Conservation (phyloP, 2,329 filamentous ascomycete genomes). For the Exophiala sp. region DNA sequence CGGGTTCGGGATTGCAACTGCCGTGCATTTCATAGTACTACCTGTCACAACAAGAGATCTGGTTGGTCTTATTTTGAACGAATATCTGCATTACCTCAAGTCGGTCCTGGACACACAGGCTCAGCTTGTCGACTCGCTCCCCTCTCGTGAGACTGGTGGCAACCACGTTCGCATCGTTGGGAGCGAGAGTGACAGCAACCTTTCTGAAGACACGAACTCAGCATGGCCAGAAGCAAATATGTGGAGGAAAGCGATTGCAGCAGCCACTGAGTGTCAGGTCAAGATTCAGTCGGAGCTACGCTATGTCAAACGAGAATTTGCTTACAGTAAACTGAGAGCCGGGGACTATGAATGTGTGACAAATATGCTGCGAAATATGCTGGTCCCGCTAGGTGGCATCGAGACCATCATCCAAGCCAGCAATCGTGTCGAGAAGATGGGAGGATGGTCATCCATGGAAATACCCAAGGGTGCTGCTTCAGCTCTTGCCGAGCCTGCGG, state of each 20-base stretch:
- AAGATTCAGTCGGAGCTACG: slow-evolving; percentile 65
- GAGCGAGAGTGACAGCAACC: slow-evolving; percentile 9
- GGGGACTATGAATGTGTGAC: slow-evolving; percentile 62
- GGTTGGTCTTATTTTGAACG: slow-evolving; percentile 60
- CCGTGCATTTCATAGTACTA: slow-evolving; percentile 62
- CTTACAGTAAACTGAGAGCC: slow-evolving; percentile 63
- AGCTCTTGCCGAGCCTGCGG: background rate
- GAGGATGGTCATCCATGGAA: slow-evolving; percentile 14
- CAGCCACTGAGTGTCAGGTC: slow-evolving; percentile 57
- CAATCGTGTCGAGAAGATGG: slow-evolving; percentile 15
- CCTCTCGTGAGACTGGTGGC: slow-evolving; percentile 38
- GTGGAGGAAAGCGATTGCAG: slow-evolving; percentile 41
- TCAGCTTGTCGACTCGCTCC: slow-evolving; percentile 53
- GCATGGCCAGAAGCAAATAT: slow-evolving; percentile 30
- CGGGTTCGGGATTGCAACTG: slow-evolving; percentile 62
- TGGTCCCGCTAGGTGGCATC: slow-evolving; percentile 11
- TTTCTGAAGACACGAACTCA: slow-evolving; percentile 1
- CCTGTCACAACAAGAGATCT: slow-evolving; percentile 64
- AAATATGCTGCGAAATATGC: slow-evolving; percentile 15
- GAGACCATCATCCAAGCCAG: slow-evolving; percentile 18
- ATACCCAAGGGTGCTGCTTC: slow-evolving; percentile 3
- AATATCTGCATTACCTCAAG: slow-evolving; percentile 56
- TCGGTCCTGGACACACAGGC: slow-evolving; percentile 59
- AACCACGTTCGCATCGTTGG: slow-evolving; percentile 27
- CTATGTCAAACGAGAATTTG: slow-evolving; percentile 72